Evolutionary conservation across 306 rosid species (phyloP), one percentile per base, ranked within the genome.

Genomic region (Geum urbanum): DNA sequence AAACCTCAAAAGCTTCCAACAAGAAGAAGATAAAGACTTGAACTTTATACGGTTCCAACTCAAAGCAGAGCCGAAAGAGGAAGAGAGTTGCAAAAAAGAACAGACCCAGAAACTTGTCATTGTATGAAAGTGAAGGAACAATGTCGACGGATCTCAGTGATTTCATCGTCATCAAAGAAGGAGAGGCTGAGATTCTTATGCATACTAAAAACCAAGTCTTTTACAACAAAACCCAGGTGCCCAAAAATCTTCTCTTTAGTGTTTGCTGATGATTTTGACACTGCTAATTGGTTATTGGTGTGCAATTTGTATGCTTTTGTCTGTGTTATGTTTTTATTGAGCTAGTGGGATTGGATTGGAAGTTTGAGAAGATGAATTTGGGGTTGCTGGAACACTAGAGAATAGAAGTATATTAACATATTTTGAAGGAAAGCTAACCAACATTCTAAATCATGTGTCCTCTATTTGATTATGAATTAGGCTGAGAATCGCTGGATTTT

Each of bases 151-250:
- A 88, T 88, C 87, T 80, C 76, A 78, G 64, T 76, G 96, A 94
- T 77, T 90, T 61, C 45, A 74, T 81, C 16, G 79, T 94, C 71
- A 80, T 91, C 62, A 94, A 94, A 84, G 98, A 94, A 77, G 98
- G 98, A 27, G 97, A 94, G 84, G 98, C 97, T 70, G 98, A 94
- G 81, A 94, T 94, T 90, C 96, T 94, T 15, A 94, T 94, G 97
- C 92, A 84, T 71, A 84, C 90, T 5, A 87, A 94, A 45, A 94
- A 94, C 77, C 86, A 87, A 85, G 98, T 94, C 72, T 94, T 94
- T 51, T 94, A 79, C 70, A 94, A 92, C 53, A 91, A 87, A 71
- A 80, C 94, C 73, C 98, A 92, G 98, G 98, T 90, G n/a, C 32
- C 32, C 79, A 37, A 63, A 74, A 71, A 53, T 70, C 72, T 62